Evolutionary conservation across 345 rosid genomes (phyloP), one percentile per base, ranked within the genome.

Genomic region (Boechera retrofracta): DNA sequence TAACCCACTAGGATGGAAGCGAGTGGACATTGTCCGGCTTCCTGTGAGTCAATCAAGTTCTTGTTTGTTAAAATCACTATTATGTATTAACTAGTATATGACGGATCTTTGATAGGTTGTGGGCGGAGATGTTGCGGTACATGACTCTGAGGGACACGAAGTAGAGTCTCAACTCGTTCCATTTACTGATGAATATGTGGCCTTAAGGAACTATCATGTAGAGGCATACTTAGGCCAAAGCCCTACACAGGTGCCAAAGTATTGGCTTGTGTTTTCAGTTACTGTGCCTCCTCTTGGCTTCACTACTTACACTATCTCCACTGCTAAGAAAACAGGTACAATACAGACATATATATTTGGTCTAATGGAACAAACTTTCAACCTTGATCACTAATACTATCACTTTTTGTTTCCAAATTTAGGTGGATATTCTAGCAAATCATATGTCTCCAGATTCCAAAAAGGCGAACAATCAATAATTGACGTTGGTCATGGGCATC

Each of bases 1-100:
- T 83, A 95, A 95, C 80, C 76, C 99, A 58, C 95, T 95, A 59
- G 99, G 98, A 83, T 95, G 98, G 99, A 86, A 88, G 80, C 87
- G 99, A 82, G 88, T 83, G 60, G 96, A 95, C 81, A 81, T 87
- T 31, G 80, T 95, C 74, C 91, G 85, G 74, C 81, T 95, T 81
- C 99, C 99, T 13, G 99, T 92, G 80, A 88, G 98, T 79, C 67
- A 38, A 29, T 79, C 53, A 67, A 61, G 47, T 44, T 67, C 48
- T 18, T 73, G 8, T 61, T 58, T 51, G 24, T 61, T 28, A 16
- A 73, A 60, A 6, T 73, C 29, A 33, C 47, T 54, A 5, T 51
- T 26, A 35, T 79, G 51, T 52, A 63, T 16, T 38, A 52, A n/a
- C 56, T 51, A 56, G 53, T 35, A 47, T 51, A 5, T 29, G 75